Conservation (phyloP, 352 stramenopile species). For the Globisporangium alternatum region DNA sequence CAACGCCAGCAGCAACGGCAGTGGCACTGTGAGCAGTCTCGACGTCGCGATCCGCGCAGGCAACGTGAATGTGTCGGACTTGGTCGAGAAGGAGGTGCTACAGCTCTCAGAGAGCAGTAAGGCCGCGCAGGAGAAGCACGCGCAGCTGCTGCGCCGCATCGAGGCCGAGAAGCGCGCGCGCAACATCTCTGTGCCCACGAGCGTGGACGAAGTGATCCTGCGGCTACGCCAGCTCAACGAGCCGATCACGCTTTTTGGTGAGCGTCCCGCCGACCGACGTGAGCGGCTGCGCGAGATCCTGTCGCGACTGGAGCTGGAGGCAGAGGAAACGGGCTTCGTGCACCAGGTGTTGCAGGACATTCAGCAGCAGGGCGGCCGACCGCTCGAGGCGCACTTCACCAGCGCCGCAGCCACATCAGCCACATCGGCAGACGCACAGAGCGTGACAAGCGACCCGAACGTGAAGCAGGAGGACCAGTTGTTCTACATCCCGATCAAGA, state of each 20-base stretch:
- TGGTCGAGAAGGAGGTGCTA: slow-evolving; percentile 77
- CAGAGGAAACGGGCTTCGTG: slow-evolving; percentile 60
- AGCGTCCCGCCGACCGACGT: slow-evolving; percentile 92
- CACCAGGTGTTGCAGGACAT: slow-evolving; percentile 56
- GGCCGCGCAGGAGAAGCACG: slow-evolving; percentile 85
- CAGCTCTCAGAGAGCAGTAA: slow-evolving; percentile 83
- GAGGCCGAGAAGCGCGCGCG: slow-evolving; percentile 91
- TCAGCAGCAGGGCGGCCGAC: slow-evolving; percentile 31
- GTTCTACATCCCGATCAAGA: slow-evolving; percentile 82
- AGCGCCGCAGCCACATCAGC: not conserved
- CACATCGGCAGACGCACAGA: slow-evolving; percentile 9
- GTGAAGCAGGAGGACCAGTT: slow-evolving; percentile 60
- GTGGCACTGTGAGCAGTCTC: slow-evolving; percentile 28
- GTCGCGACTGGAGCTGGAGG: slow-evolving; percentile 72
- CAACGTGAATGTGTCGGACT: slow-evolving; percentile 80
- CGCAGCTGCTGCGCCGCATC: slow-evolving; percentile 79
- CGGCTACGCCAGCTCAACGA: slow-evolving; percentile 89
- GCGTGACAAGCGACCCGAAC: slow-evolving; percentile 6
- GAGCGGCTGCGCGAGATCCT: slow-evolving; percentile 92
- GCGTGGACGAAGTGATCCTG: slow-evolving; percentile 87
- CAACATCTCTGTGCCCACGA: slow-evolving; percentile 92
- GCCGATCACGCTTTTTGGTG: slow-evolving; percentile 95
- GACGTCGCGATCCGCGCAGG: slow-evolving; percentile 71
- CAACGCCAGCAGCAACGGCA: not conserved
- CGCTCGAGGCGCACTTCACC: slow-evolving; percentile 19